Evolutionary conservation across 495 filamentous ascomycete species (phyloP), one percentile per base, ranked within the genome.

Genomic region (Sporormia fimetaria): DNA sequence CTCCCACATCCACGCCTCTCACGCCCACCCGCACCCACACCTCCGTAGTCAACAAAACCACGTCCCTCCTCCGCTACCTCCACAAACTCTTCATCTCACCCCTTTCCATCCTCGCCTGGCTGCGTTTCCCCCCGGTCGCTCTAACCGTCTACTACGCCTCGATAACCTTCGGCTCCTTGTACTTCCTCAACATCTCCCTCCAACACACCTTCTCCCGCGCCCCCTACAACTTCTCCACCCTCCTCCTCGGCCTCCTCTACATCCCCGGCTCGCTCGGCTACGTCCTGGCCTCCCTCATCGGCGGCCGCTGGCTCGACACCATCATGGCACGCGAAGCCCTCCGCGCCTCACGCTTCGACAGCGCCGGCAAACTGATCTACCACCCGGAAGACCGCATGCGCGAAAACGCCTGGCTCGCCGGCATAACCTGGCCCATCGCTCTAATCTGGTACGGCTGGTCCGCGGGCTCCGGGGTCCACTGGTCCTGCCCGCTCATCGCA

Each of bases 331-430:
- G 81, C 3, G 80, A 88, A 62, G 86, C 86, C 3, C 63, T 61
- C 17, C 78, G 73, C 45, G 83, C 83, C 0, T 72, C 70, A 15
- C 66, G 83, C 3, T 83, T 78, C 49, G 82, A 87, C 44, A 69
- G 70, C 20, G 63, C 75, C 21, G 81, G 82, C 12, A 76, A 74
- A 37, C 64, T 83, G 25, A 66, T 84, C 12, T 83, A 75, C 57
- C 64, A 70, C 1, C 87, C 88, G 0, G 88, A 94, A 63, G 88
- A 96, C 57, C 74, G 88, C 3, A 83, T 94, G 79, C 65, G 75
- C 12, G 80, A 94, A 48, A 96, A 96, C 50, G 83, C 85, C 2
- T 92, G 77, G 80, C 58, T 93, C 1, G 84, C 81, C 6, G 80
- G 79, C 1, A 59, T 80, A 9, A 39, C 93, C 24, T 93, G 83